A percentile compares a stretch with the other conserved stretches of the same genome.
Evolutionary conservation across 805 yeast genomes (phyloP).

Genomic region (Cyberlindnera mrakii): DNA sequence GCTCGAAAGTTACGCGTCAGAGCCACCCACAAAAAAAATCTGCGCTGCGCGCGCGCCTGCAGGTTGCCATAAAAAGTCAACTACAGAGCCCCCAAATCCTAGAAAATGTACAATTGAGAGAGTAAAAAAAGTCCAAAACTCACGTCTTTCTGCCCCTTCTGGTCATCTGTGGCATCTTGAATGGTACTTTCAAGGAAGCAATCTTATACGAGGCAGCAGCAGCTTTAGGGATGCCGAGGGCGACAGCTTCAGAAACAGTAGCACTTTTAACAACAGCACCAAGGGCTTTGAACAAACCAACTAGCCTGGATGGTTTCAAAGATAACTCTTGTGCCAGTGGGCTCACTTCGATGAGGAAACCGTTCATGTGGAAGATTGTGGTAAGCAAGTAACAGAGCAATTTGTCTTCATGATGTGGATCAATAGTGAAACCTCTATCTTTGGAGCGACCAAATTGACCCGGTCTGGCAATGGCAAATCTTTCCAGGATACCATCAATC

Average conservation of each 20-base stretch:
- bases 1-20: too few species aligned
- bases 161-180: slow-evolving; percentile 78
- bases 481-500: slow-evolving; percentile 62
- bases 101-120: not conserved
- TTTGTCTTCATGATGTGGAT: slow-evolving; percentile 85
- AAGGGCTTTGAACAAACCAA: slow-evolving; percentile 64
- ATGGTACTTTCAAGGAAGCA: slow-evolving; percentile 83
- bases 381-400: slow-evolving; percentile 74
- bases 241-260: slow-evolving; percentile 69
- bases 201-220: slow-evolving; percentile 63
- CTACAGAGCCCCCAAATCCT: too few species aligned
- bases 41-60: too few species aligned
- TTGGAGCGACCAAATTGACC: slow-evolving; percentile 68
- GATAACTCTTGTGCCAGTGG: slow-evolving; percentile 84
- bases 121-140: not conserved
- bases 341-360: slow-evolving; percentile 65
- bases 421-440: slow-evolving; percentile 71
- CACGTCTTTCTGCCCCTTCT: slow-evolving; percentile 48
- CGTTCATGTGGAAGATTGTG: slow-evolving; percentile 67
- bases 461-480: slow-evolving; percentile 64
- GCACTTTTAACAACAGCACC: slow-evolving; percentile 78
- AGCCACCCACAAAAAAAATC: too few species aligned
- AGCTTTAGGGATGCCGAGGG: slow-evolving; percentile 57
- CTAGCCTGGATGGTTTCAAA: slow-evolving; percentile 68
- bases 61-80: too few species aligned